Conservation (phyloP, 2,329 filamentous ascomycete species). For the Trichoderma citrinoviride region DNA sequence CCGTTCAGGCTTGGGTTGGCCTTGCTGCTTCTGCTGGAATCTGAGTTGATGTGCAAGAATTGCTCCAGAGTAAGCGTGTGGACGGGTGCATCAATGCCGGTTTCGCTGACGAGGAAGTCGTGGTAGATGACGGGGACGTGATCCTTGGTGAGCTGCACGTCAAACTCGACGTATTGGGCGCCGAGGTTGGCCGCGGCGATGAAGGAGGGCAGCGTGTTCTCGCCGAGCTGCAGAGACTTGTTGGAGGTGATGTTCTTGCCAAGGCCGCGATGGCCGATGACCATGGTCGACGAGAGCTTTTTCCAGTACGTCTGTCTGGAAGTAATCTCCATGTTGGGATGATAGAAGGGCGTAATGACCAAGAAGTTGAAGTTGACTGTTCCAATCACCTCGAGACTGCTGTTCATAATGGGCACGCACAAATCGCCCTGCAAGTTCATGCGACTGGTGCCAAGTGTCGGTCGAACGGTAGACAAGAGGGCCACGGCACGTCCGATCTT, state of each 20-base stretch:
- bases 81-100: slow-evolving; percentile 92
- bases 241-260: slow-evolving; percentile 87
- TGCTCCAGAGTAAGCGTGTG: slow-evolving; percentile 94
- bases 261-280: slow-evolving; percentile 68
- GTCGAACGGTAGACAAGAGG: slow-evolving; percentile 80
- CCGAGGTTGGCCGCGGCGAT: slow-evolving; percentile 94
- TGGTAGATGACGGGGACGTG: slow-evolving; percentile 98
- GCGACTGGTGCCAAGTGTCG: slow-evolving; percentile 77
- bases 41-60: slow-evolving; percentile 81
- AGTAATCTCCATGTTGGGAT: slow-evolving; percentile 90
- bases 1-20: slow-evolving; percentile 18
- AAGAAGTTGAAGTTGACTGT: slow-evolving; percentile 96
- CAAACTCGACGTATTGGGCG: slow-evolving; percentile 71
- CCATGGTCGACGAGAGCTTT: slow-evolving; percentile 84
- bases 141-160: slow-evolving; percentile 98
- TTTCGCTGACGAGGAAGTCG: slow-evolving; percentile 96
- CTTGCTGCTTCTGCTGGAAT: slow-evolving; percentile 37
- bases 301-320: slow-evolving; percentile 96
- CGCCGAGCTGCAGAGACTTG: slow-evolving; percentile 86
- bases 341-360: slow-evolving; percentile 88
- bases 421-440: slow-evolving; percentile 91
- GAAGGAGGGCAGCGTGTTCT: slow-evolving; percentile 95
- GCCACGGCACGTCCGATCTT: slow-evolving; percentile 89
- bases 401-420: slow-evolving; percentile 84
- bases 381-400: slow-evolving; percentile 85